A percentile compares a stretch with the other conserved stretches of the same genome.
These are phyloP conservation scores for Pleurotus sapidus DNA, from an alignment of 768 basidiomycete species.

Conservation along the genomic window DNA sequence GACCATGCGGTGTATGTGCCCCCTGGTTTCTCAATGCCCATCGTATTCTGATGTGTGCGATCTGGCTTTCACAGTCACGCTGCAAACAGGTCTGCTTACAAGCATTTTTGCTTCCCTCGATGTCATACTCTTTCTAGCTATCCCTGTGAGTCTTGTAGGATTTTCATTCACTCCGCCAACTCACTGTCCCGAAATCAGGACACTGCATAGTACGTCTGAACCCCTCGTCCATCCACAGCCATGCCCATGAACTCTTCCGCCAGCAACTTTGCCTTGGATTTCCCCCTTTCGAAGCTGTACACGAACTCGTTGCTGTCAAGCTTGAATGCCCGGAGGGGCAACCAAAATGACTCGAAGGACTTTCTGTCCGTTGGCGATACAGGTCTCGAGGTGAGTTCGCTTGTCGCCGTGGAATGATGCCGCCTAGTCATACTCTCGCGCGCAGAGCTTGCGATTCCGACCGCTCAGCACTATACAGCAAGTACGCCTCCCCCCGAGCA, in stretches of 20 bases:
- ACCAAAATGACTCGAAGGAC: too few species aligned
- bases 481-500: too few species aligned
- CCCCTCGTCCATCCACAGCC: background rate
- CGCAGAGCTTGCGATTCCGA: too few species aligned
- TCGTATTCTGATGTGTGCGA: too few species aligned
- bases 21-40: too few species aligned
- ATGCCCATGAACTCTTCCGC: background rate
- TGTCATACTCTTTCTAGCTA: conserved; percentile 17
- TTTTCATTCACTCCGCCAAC: background rate
- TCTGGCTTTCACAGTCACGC: conserved; percentile 25
- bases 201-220: conserved; percentile 1
- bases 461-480: too few species aligned
- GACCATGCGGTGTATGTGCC: conserved; percentile 27
- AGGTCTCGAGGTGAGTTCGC: too few species aligned
- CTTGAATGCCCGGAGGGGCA: too few species aligned
- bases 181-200: background rate
- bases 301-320: conserved; percentile 23
- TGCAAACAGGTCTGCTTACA: conserved; percentile 37
- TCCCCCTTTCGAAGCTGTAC: conserved; percentile 27
- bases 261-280: conserved; percentile 27
- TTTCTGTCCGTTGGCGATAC: too few species aligned
- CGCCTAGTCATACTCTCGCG: too few species aligned
- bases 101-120: conserved; percentile 31
- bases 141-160: conserved; percentile 7
- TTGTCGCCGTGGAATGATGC: too few species aligned